phyloP scores from a whole-genome alignment of 495 filamentous ascomycete species.

The Neurospora sp. region DNA sequence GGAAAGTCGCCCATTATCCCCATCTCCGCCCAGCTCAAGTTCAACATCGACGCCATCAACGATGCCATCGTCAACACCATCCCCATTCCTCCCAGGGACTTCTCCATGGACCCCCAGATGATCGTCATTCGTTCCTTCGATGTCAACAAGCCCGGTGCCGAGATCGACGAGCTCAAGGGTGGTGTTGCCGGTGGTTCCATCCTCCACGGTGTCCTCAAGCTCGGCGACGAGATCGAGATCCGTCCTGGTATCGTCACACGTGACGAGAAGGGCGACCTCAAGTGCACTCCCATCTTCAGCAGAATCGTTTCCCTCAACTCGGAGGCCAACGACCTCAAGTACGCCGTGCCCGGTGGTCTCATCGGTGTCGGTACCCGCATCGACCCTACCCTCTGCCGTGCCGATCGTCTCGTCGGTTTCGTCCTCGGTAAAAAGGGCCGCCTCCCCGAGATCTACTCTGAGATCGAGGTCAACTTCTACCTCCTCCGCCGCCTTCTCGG shows the following conservation, averaged over 20 bases:
- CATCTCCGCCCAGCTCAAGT: slow-evolving; percentile 96
- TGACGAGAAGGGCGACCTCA: slow-evolving; percentile 85
- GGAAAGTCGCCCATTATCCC: slow-evolving; percentile 94
- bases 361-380: slow-evolving; percentile 96
- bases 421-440: slow-evolving; percentile 88
- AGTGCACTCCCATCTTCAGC: slow-evolving; percentile 94
- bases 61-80: slow-evolving; percentile 88
- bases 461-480: slow-evolving; percentile 99
- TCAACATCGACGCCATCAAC: slow-evolving; percentile 98
- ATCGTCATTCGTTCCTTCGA: slow-evolving; percentile 98
- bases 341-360: slow-evolving; percentile 91
- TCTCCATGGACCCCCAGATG: slow-evolving; percentile 85
- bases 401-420: slow-evolving; percentile 96
- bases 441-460: slow-evolving; percentile 89
- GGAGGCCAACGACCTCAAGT: slow-evolving; percentile 94
- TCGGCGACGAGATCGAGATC: slow-evolving; percentile 97
- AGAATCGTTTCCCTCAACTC: slow-evolving; percentile 90
- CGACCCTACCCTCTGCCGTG: slow-evolving; percentile 94
- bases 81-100: slow-evolving; percentile 82
- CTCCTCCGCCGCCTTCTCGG: slow-evolving; percentile 84
- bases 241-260: slow-evolving; percentile 90
- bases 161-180: slow-evolving; percentile 97
- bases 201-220: slow-evolving; percentile 86
- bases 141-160: slow-evolving; percentile 99
- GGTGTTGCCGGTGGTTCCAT: slow-evolving; percentile 97